Conservation (phyloP, 441 rosid genomes). For the Mallotus japonicus region DNA sequence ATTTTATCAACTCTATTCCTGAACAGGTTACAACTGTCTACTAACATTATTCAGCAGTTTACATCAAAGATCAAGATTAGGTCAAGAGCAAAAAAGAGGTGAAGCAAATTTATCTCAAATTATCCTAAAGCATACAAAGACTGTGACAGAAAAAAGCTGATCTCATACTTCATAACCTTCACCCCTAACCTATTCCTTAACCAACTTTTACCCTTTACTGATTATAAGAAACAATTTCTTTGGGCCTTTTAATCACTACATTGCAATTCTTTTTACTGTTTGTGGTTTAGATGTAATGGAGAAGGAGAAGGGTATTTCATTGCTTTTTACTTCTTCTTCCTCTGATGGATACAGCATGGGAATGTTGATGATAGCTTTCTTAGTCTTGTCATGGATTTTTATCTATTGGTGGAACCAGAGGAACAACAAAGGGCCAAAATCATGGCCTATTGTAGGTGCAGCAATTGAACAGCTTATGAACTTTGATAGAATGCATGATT, state of each 20-base stretch:
- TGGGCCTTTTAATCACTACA: not conserved
- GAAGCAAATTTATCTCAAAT: conserved; percentile 28
- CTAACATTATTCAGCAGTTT: not conserved
- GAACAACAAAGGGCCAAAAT: conserved; percentile 68
- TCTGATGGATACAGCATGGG: conserved; percentile 42
- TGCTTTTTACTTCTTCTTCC: conserved; percentile 12
- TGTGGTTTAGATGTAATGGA: conserved; percentile 28
- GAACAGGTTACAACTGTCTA: not conserved
- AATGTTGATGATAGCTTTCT: conserved; percentile 38
- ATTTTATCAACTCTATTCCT: not conserved
- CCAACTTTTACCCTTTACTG: conserved; percentile 18
- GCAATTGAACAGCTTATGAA: conserved; percentile 78
- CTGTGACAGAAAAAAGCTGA: conserved; percentile 36
- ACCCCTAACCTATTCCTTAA: conserved; percentile 25
- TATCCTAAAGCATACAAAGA: conserved; percentile 32
- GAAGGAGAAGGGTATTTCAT: conserved; percentile 15
- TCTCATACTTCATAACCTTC: conserved; percentile 31
- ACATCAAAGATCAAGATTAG: conserved; percentile 15
- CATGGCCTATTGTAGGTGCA: conserved; percentile 93
- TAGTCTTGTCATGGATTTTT: conserved; percentile 59
- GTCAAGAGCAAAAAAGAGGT: conserved; percentile 38
- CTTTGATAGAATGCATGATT: conserved; percentile 85
- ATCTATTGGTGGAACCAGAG: conserved; percentile 74
- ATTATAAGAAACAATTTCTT: conserved; percentile 24
- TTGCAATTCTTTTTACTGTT: not conserved